phyloP scores from a whole-genome alignment of 2,329 filamentous ascomycete genomes.

The Tolypocladium tropicale region DNA sequence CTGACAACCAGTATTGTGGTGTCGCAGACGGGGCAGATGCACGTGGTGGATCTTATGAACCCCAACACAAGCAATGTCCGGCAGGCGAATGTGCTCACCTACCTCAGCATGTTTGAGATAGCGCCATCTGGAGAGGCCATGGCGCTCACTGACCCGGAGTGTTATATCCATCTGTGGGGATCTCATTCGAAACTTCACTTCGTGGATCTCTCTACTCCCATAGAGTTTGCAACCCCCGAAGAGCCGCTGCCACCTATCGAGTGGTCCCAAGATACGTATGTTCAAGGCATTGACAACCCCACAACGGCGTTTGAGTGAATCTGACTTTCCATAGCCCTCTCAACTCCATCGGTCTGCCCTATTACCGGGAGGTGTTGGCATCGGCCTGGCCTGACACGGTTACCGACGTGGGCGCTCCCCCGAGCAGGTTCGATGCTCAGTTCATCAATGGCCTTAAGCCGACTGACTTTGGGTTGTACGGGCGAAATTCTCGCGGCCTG shows the following conservation, averaged over 20 bases:
- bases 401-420: constrained; percentile 77
- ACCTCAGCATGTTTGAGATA: constrained; percentile 73
- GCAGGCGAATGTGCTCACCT: constrained; percentile 67
- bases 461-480: constrained; percentile 68
- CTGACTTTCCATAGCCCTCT: constrained; percentile 47
- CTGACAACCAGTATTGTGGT: constrained; percentile 90
- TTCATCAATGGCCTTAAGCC: constrained; percentile 59
- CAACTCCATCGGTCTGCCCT: constrained; percentile 81
- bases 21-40: constrained; percentile 85
- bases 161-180: constrained; percentile 77
- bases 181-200: constrained; percentile 79
- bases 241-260: constrained; percentile 50
- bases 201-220: constrained; percentile 67
- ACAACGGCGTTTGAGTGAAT: not conserved
- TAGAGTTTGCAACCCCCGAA: constrained; percentile 64
- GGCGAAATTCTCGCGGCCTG: constrained; percentile 62
- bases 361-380: constrained; percentile 77
- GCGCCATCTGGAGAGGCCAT: constrained; percentile 81
- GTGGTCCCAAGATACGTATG: constrained; percentile 62
- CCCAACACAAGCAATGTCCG: constrained; percentile 78
- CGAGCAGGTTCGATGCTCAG: constrained; percentile 61
- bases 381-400: constrained; percentile 86
- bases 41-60: constrained; percentile 92
- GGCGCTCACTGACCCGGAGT: constrained; percentile 69
- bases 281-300: constrained; percentile 2